phyloP scores from a whole-genome alignment of 1,139 yeast species.

The Pichia sp. region DNA sequence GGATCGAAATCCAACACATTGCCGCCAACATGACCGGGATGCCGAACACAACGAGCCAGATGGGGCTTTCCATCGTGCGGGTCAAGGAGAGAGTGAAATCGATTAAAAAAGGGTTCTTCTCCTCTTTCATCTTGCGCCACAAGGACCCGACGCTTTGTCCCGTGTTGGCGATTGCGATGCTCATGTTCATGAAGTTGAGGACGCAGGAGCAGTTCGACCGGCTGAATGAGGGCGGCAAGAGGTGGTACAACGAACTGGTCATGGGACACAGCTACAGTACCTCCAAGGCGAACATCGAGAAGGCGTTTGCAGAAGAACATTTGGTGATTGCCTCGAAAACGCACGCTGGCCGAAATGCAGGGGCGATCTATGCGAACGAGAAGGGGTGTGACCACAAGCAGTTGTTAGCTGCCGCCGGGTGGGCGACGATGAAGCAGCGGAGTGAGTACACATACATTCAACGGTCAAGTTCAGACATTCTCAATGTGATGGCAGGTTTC shows the following conservation, averaged over 20 bases:
- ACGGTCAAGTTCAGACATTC: neutral
- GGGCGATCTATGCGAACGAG: slow-evolving; percentile 1
- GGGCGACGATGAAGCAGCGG: neutral
- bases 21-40: neutral
- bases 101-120: neutral
- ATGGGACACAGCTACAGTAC: slow-evolving; percentile 1
- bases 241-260: neutral
- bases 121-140: neutral
- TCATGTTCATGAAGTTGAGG: neutral
- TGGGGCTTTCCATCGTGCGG: neutral
- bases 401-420: neutral
- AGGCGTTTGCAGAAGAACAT: neutral
- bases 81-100: slow-evolving; percentile 1
- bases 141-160: neutral
- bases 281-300: neutral
- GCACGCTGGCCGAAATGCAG: slow-evolving; percentile 1
- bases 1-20: neutral
- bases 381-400: neutral
- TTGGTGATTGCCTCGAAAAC: slow-evolving; percentile 1
- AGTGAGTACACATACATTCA: slow-evolving; percentile 1
- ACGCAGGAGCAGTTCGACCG: neutral
- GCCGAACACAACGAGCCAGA: neutral
- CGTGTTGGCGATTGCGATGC: neutral
- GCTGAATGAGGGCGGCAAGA: neutral
- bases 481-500: slow-evolving; percentile 2